phyloP scores from a whole-genome alignment of 169 alveolate genomes.

The Eimeria maxima region DNA sequence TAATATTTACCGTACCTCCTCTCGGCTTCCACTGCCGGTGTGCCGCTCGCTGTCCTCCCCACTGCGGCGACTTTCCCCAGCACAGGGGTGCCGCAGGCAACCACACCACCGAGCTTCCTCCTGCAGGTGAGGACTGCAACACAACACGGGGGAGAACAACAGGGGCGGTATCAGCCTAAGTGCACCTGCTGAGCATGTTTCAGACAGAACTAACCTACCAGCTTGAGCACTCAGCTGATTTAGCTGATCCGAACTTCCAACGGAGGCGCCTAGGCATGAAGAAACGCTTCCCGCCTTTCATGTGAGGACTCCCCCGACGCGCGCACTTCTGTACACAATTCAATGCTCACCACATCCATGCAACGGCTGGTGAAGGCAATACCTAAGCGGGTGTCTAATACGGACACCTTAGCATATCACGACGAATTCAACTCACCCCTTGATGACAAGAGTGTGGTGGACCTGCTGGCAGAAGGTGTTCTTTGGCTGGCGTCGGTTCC shows the following conservation, averaged over 20 bases:
- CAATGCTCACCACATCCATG: neutral
- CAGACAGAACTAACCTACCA: neutral
- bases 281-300: neutral
- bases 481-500: neutral
- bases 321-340: neutral
- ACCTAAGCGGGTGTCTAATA: neutral
- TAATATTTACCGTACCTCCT: neutral
- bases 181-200: neutral
- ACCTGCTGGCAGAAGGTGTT: neutral
- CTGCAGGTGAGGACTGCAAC: slow-evolving; percentile 32
- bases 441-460: neutral
- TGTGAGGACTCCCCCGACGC: neutral
- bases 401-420: neutral
- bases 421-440: neutral
- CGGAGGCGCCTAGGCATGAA: slow-evolving; percentile 25
- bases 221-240: neutral
- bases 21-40: slow-evolving; percentile 18
- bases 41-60: slow-evolving; percentile 34
- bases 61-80: neutral
- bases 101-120: slow-evolving; percentile 23
- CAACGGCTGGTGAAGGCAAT: neutral
- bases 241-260: neutral
- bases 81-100: slow-evolving; percentile 34
- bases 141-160: neutral
- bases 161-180: neutral